Percentiles rank a stretch among this genome's conserved stretches.
phyloP scores from a whole-genome alignment of 139 green algal species.

The Medakamo hakoo region DNA sequence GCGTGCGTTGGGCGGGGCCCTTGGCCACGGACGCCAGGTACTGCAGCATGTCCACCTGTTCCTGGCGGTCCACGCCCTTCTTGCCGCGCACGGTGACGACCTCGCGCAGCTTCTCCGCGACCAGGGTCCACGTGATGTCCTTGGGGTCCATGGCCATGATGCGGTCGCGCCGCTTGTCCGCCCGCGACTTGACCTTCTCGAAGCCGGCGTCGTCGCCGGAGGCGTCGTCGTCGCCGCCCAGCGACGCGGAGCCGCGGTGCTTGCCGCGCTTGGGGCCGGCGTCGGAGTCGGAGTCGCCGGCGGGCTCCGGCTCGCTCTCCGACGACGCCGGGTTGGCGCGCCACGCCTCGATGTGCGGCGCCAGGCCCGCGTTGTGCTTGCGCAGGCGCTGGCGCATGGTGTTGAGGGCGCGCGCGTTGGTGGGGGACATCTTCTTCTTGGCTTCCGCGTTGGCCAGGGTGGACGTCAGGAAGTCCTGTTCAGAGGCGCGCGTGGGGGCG shows the following conservation, averaged over 20 bases:
- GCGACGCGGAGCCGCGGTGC: not conserved
- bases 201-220: constrained; percentile 17
- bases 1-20: constrained; percentile 59
- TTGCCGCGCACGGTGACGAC: constrained; percentile 66
- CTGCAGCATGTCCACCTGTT: constrained; percentile 84
- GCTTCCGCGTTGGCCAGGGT: constrained; percentile 49
- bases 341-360: constrained; percentile 36
- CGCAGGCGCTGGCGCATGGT: constrained; percentile 93
- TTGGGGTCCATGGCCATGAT: constrained; percentile 69
- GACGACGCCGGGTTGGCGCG: constrained; percentile 17
- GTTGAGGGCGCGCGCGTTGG: constrained; percentile 89
- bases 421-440: constrained; percentile 89
- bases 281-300: constrained; percentile 3
- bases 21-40: constrained; percentile 76
- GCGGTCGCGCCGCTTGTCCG: constrained; percentile 54
- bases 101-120: constrained; percentile 82
- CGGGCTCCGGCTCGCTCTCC: not conserved
- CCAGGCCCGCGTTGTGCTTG: constrained; percentile 68
- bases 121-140: constrained; percentile 95
- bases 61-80: constrained; percentile 73
- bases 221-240: not conserved
- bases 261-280: constrained; percentile 8
- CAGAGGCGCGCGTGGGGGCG: too few relatives aligned
- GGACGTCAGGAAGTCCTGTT: constrained; percentile 50
- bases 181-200: constrained; percentile 28